Conservation (phyloP, 192 early-diverging fungal species). For the Endogone sp. region DNA sequence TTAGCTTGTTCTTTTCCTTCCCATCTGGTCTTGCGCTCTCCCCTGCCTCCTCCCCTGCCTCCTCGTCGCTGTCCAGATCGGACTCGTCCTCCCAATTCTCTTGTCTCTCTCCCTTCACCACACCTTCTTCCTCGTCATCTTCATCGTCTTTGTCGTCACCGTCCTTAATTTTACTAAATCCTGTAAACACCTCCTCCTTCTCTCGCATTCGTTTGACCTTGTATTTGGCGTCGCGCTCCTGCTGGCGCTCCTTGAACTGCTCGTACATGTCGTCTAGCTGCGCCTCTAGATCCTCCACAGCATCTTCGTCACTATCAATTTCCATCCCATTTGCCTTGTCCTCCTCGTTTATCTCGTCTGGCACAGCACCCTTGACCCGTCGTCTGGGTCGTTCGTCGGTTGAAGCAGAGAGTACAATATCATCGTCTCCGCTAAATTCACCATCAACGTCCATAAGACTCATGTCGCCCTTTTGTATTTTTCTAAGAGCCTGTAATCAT, state of each 20-base stretch:
- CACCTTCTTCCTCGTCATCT: conserved; percentile 11
- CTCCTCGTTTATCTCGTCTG: conserved; percentile 45
- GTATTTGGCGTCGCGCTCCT: conserved; percentile 72
- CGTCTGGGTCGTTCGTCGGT: conserved; percentile 24
- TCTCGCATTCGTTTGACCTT: conserved; percentile 67
- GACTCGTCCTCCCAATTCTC: conserved; percentile 46
- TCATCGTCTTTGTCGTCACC: conserved; percentile 47
- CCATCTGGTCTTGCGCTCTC: conserved; percentile 5
- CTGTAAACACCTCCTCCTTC: conserved; percentile 65
- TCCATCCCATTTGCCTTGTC: conserved; percentile 71
- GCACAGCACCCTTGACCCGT: conserved; percentile 19
- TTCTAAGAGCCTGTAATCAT: conserved; percentile 26
- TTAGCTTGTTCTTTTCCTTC: conserved; percentile 22
- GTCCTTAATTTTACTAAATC: conserved; percentile 51
- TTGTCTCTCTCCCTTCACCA: conserved; percentile 13
- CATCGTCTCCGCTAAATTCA: not conserved
- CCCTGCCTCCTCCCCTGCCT: conserved; percentile 19
- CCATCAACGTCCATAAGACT: conserved; percentile 1
- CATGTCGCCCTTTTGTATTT: conserved; percentile 53
- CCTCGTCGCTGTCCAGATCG: conserved; percentile 8
- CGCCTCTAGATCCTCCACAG: conserved; percentile 21
- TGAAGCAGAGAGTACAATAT: conserved; percentile 35
- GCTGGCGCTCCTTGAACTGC: conserved; percentile 65
- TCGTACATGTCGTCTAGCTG: conserved; percentile 63
- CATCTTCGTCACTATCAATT: conserved; percentile 8